These are phyloP conservation scores for Isochrysis galbana DNA, from an alignment of 78 protist species.

Conservation along the genomic window DNA sequence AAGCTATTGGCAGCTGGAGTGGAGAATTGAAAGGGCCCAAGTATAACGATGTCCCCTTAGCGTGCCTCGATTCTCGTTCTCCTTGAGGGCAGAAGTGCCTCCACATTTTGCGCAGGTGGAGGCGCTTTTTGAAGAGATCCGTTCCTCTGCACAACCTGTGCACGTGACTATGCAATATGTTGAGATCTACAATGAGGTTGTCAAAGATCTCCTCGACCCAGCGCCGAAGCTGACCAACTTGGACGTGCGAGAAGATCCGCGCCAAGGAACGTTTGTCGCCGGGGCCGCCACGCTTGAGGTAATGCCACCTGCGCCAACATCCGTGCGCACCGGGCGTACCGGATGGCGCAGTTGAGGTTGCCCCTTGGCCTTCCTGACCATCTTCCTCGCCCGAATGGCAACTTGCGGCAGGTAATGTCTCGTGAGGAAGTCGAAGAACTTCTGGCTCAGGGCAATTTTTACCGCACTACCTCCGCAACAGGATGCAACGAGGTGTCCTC, in stretches of 20 bases:
- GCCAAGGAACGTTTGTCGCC: conserved; percentile 42
- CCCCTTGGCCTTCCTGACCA: no score
- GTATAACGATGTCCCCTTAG: no score
- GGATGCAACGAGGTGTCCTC: background rate
- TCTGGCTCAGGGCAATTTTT: conserved; percentile 38
- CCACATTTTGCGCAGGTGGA: background rate
- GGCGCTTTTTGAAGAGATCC: background rate
- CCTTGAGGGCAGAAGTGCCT: no score
- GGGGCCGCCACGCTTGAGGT: background rate
- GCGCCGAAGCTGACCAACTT: background rate
- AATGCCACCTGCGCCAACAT: no score
- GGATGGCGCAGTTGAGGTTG: no score
- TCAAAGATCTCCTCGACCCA: conserved; percentile 27
- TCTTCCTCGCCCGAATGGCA: no score
- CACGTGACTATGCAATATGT: background rate
- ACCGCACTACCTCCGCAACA: background rate
- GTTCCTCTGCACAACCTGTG: background rate
- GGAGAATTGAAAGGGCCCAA: no score
- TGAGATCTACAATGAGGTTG: conserved; percentile 40
- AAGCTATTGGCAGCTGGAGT: no score
- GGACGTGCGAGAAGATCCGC: conserved; percentile 55
- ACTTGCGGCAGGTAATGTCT: no score
- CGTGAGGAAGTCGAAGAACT: background rate
- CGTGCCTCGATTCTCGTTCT: no score
- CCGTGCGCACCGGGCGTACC: no score